phyloP scores from a whole-genome alignment of 2,329 filamentous ascomycete genomes.

The Exophiala oligosperma region DNA sequence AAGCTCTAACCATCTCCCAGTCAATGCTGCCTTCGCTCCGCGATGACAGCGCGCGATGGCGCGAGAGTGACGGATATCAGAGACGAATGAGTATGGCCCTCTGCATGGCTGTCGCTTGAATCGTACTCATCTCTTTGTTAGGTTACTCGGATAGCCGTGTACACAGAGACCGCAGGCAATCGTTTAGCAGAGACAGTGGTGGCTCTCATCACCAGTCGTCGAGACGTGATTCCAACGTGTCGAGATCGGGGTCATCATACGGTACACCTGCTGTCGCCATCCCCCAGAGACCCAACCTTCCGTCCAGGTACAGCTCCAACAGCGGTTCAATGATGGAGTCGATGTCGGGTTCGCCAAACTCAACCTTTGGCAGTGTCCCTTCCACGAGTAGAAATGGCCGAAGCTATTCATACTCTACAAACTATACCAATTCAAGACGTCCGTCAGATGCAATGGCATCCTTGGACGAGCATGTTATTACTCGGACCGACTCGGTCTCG shows the following conservation, averaged over 20 bases:
- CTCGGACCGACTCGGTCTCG: slow-evolving; percentile 15
- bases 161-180: slow-evolving; percentile 12
- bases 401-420: slow-evolving; percentile 7
- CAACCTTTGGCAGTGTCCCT: slow-evolving; percentile 6
- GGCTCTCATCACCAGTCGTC: background rate
- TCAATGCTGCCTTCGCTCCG: slow-evolving; percentile 11
- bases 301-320: slow-evolving; percentile 12
- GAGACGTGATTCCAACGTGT: slow-evolving; percentile 6
- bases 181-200: slow-evolving; percentile 3
- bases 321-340: slow-evolving; percentile 10
- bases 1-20: slow-evolving; percentile 3
- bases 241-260: background rate
- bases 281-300: slow-evolving; percentile 10
- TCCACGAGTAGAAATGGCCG: background rate
- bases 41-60: slow-evolving; percentile 18
- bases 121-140: background rate
- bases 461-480: slow-evolving; percentile 5
- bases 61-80: slow-evolving; percentile 10
- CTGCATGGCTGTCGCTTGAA: no score
- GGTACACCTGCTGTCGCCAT: slow-evolving; percentile 5
- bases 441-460: slow-evolving; percentile 18
- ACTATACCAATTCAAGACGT: slow-evolving; percentile 10
- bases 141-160: slow-evolving; percentile 13
- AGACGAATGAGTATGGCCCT: slow-evolving; percentile 9
- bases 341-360: slow-evolving; percentile 5